Percentiles rank a stretch among this genome's conserved stretches.
These are phyloP conservation scores for Laetiporus sulphureus DNA, from an alignment of 1,284 basidiomycete genomes.

Conservation along the genomic window DNA sequence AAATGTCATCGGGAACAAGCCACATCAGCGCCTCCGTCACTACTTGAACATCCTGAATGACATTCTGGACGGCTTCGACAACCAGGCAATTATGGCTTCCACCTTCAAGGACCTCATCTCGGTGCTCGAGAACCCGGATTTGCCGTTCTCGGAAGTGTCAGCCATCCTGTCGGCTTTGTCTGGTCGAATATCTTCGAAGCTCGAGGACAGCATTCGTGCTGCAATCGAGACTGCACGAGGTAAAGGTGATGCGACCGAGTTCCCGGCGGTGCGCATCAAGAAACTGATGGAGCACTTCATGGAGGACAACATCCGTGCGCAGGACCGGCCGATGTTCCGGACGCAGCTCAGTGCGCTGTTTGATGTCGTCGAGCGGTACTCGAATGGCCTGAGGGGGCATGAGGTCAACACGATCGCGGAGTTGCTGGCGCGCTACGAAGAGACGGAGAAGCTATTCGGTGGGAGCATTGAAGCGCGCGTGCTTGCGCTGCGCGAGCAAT, in stretches of 20 bases:
- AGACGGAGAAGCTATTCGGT: slow-evolving; percentile 90
- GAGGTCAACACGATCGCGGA: slow-evolving; percentile 73
- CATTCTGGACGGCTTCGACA: slow-evolving; percentile 94
- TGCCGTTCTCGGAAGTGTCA: slow-evolving; percentile 85
- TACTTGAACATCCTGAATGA: slow-evolving; percentile 82
- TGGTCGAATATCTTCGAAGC: slow-evolving; percentile 88
- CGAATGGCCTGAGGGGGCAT: slow-evolving; percentile 81
- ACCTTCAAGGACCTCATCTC: slow-evolving; percentile 80
- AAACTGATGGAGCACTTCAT: slow-evolving; percentile 84
- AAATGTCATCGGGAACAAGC: slow-evolving; percentile 84
- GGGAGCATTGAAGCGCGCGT: slow-evolving; percentile 91
- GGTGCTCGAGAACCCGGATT: slow-evolving; percentile 76
- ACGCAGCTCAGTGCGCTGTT: slow-evolving; percentile 68
- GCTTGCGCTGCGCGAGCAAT: slow-evolving; percentile 83
- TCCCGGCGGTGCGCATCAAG: slow-evolving; percentile 80
- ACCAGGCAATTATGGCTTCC: slow-evolving; percentile 79
- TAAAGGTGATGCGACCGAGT: slow-evolving; percentile 69
- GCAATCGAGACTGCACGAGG: slow-evolving; percentile 72
- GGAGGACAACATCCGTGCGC: slow-evolving; percentile 73
- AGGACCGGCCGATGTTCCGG: slow-evolving; percentile 76
- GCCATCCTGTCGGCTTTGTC: slow-evolving; percentile 87
- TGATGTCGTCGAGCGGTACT: slow-evolving; percentile 79
- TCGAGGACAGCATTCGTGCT: slow-evolving; percentile 83
- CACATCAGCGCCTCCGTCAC: slow-evolving; percentile 82
- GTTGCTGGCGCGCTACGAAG: slow-evolving; percentile 71